These are phyloP conservation scores for Auricularia cornea DNA, from an alignment of 768 basidiomycete species.

Conservation along the genomic window DNA sequence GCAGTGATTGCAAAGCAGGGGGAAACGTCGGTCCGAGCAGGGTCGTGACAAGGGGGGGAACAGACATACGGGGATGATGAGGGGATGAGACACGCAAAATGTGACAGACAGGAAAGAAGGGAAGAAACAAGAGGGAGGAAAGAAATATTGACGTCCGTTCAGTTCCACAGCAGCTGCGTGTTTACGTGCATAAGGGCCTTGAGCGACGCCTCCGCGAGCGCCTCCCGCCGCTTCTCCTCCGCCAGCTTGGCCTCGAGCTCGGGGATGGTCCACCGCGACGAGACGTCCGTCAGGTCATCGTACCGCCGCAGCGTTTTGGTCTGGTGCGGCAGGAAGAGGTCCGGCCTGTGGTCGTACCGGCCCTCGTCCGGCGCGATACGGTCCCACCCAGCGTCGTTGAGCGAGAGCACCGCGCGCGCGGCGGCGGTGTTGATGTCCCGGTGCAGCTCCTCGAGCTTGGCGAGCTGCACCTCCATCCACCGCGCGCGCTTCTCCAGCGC, in stretches of 20 bases:
- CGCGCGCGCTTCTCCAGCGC: slow-evolving; percentile 83
- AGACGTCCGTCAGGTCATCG: slow-evolving; percentile 52
- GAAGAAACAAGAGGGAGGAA: not conserved
- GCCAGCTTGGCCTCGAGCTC: slow-evolving; percentile 69
- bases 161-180: not conserved
- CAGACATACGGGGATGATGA: no score
- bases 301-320: slow-evolving; percentile 62
- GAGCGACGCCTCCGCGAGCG: slow-evolving; percentile 66
- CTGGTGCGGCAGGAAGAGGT: slow-evolving; percentile 51
- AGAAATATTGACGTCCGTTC: slow-evolving; percentile 35
- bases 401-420: slow-evolving; percentile 69
- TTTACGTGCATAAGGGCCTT: slow-evolving; percentile 56
- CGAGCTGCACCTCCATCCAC: slow-evolving; percentile 89
- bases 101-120: not conserved
- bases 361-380: slow-evolving; percentile 28
- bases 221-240: slow-evolving; percentile 62
- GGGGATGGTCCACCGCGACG: slow-evolving; percentile 49
- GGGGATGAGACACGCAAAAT: no score
- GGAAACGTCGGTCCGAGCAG: no score
- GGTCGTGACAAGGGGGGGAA: no score
- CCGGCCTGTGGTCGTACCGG: slow-evolving; percentile 9
- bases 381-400: slow-evolving; percentile 86
- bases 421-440: slow-evolving; percentile 86
- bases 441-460: slow-evolving; percentile 81
- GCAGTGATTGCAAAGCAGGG: no score